Evolutionary conservation across 139 green algal genomes (phyloP).

Genomic region (Picochlorum sp.): DNA sequence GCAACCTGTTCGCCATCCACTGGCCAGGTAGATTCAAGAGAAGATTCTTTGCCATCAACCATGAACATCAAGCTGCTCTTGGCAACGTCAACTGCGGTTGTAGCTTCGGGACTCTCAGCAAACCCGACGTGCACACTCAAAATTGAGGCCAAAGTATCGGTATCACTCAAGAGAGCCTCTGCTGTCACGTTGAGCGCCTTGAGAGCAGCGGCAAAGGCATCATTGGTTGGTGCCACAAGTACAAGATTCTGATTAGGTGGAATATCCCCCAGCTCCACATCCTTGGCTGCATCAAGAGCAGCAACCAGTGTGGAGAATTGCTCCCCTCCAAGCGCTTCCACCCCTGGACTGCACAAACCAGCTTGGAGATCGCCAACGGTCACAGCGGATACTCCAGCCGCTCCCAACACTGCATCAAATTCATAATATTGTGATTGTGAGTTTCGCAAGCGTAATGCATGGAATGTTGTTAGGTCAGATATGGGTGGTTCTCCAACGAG

Average conservation of each 20-base stretch:
- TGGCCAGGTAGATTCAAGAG: background rate
- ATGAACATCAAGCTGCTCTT: background rate
- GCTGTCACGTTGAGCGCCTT: background rate
- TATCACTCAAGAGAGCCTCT: background rate
- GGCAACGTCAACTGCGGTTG: background rate
- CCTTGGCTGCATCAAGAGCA: background rate
- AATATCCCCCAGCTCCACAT: background rate
- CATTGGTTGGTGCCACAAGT: slow-evolving; percentile 3
- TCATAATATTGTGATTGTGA: background rate
- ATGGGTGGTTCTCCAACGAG: too few relatives aligned
- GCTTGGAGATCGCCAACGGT: slow-evolving; percentile 2
- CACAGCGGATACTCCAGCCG: slow-evolving; percentile 3
- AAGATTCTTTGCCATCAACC: background rate
- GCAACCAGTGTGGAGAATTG: background rate
- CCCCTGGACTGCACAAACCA: background rate
- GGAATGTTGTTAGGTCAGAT: too few relatives aligned
- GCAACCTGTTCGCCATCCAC: background rate
- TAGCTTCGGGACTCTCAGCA: background rate
- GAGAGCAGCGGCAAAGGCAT: background rate
- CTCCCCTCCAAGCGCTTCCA: background rate
- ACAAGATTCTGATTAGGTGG: background rate
- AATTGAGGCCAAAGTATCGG: slow-evolving; percentile 4
- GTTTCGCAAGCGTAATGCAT: too few relatives aligned
- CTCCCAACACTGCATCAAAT: background rate
- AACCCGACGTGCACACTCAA: slow-evolving; percentile 5